These are phyloP conservation scores for Microstroma glucosiphilum DNA, from an alignment of 1,284 basidiomycete genomes.

Conservation along the genomic window DNA sequence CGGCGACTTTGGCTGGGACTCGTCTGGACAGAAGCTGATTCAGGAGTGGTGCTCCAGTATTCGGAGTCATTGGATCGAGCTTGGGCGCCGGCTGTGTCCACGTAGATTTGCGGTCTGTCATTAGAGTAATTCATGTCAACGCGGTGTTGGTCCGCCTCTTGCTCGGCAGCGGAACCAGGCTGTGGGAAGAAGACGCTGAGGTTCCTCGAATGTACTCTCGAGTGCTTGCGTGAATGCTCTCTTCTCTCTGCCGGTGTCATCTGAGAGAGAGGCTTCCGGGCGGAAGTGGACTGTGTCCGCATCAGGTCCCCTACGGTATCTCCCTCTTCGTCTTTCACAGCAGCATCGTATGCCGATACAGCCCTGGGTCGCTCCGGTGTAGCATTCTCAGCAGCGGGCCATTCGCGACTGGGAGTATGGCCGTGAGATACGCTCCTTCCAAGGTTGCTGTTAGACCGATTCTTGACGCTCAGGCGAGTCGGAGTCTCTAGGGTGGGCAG, in stretches of 20 bases:
- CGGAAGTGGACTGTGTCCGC: background rate
- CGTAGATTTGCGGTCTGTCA: background rate
- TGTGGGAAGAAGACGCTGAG: constrained; percentile 47
- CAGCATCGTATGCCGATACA: no score
- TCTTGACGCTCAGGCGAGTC: no score
- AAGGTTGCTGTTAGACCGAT: no score
- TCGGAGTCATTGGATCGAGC: no score
- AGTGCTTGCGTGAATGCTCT: constrained; percentile 43
- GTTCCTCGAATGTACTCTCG: constrained; percentile 41
- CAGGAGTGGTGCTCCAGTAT: no score
- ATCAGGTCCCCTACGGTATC: background rate
- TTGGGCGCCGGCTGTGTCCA: background rate
- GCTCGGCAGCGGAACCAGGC: constrained; percentile 43
- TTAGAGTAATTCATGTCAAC: background rate
- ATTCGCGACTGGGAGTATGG: no score
- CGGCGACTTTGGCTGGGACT: constrained; percentile 30
- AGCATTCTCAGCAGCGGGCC: no score
- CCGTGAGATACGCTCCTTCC: no score
- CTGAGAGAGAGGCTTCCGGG: constrained; percentile 9
- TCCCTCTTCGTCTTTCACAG: background rate
- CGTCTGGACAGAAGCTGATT: constrained; percentile 1
- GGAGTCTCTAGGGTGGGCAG: no score
- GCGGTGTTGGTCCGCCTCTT: constrained; percentile 24
- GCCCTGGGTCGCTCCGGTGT: no score
- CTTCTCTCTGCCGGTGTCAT: constrained; percentile 40